Evolutionary conservation across 2,329 filamentous ascomycete genomes (phyloP).

Genomic region (Scedosporium dehoogii): DNA sequence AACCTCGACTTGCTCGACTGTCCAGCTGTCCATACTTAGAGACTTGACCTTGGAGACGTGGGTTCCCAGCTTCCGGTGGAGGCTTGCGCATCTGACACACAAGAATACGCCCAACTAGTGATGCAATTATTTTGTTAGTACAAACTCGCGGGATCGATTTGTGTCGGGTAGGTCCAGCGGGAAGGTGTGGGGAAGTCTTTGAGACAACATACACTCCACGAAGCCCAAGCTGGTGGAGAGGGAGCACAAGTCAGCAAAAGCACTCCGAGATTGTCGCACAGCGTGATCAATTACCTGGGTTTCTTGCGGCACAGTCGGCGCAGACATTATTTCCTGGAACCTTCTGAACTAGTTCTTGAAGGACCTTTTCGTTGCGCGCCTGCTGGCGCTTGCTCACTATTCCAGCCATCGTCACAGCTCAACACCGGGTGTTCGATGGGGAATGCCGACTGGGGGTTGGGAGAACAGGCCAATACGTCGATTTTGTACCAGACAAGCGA

Average conservation of each 20-base stretch:
- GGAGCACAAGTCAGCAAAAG: constrained; percentile 15
- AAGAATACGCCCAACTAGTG: constrained; percentile 85
- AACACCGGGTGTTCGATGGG: not conserved
- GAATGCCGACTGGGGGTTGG: not conserved
- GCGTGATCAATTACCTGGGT: constrained; percentile 56
- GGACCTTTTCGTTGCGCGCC: constrained; percentile 84
- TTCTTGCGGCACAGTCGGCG: constrained; percentile 84
- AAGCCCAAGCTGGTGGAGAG: constrained; percentile 67
- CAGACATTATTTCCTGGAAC: constrained; percentile 85
- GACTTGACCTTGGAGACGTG: constrained; percentile 99
- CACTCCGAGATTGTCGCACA: not conserved
- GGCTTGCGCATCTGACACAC: constrained; percentile 91
- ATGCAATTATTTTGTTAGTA: not conserved
- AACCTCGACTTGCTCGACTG: constrained; percentile 92
- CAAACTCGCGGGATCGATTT: not conserved
- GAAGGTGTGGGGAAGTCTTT: not conserved
- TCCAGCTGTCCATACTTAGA: constrained; percentile 96
- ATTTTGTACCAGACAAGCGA: not conserved
- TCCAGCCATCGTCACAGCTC: constrained; percentile 47
- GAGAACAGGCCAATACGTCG: not conserved
- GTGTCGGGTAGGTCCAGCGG: not conserved
- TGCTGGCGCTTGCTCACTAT: constrained; percentile 91
- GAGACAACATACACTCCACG: constrained; percentile 68
- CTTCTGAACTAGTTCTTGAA: constrained; percentile 80
- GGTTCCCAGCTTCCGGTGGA: constrained; percentile 93